Percentiles rank a stretch among this genome's conserved stretches.
These are phyloP conservation scores for Neonectria hederae DNA, from an alignment of 2,329 filamentous ascomycete species.

Conservation along the genomic window DNA sequence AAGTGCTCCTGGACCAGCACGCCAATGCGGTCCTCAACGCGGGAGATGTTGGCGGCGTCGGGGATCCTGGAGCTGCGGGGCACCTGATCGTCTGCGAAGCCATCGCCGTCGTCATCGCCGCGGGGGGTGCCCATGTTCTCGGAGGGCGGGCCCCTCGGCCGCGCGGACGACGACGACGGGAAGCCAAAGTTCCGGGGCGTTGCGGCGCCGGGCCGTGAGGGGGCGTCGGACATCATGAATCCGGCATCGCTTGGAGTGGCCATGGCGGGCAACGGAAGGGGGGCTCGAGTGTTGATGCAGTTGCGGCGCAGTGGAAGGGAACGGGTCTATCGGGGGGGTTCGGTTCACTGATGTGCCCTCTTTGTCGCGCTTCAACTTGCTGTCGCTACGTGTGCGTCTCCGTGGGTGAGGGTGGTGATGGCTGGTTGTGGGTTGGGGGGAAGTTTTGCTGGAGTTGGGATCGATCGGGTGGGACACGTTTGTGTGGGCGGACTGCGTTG, in stretches of 20 bases:
- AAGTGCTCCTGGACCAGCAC: conserved; percentile 80
- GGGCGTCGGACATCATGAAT: conserved; percentile 66
- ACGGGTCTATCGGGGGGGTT: background rate
- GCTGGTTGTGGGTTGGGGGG: conserved; percentile 28
- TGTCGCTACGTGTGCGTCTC: background rate
- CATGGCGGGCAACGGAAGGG: conserved; percentile 47
- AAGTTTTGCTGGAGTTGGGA: conserved; percentile 35
- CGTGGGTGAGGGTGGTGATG: background rate
- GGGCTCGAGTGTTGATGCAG: background rate
- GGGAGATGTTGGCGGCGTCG: conserved; percentile 66
- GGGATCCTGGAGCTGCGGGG: conserved; percentile 60
- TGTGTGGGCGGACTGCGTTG: conserved; percentile 22
- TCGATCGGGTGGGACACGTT: conserved; percentile 29
- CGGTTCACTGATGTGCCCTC: background rate
- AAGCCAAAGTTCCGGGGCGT: conserved; percentile 56
- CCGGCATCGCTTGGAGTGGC: conserved; percentile 65
- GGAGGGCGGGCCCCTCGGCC: conserved; percentile 68
- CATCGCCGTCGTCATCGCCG: conserved; percentile 71
- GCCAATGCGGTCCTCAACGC: conserved; percentile 80
- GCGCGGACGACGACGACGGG: conserved; percentile 62
- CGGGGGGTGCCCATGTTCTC: conserved; percentile 64
- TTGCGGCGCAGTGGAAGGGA: background rate
- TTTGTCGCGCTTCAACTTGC: background rate
- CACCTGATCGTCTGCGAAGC: conserved; percentile 72
- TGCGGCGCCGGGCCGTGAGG: conserved; percentile 52